Conservation (phyloP, 2,329 filamentous ascomycete species). For the Neopestalotiopsis sp. region DNA sequence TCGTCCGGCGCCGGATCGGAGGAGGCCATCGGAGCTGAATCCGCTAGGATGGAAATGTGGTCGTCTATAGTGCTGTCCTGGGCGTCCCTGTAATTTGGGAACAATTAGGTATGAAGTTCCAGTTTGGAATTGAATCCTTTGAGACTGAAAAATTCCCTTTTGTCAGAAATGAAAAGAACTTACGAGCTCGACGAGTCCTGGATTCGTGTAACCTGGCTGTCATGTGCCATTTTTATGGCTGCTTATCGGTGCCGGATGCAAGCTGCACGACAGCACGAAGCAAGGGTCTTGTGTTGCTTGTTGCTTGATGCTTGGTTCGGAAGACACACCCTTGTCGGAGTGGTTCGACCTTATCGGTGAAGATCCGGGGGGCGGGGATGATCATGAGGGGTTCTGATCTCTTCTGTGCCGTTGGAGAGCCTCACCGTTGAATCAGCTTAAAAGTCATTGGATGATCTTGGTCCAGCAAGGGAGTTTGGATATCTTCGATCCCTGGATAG, state of each 20-base stretch:
- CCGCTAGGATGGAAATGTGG: background rate
- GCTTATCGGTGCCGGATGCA: background rate
- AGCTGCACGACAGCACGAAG: background rate
- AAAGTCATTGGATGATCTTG: background rate
- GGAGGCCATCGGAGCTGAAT: background rate
- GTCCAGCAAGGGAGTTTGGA: background rate
- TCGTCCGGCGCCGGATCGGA: conserved; percentile 10
- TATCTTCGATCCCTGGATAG: background rate
- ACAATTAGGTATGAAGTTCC: background rate
- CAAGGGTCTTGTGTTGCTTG: background rate
- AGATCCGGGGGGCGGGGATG: background rate
- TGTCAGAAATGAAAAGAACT: background rate
- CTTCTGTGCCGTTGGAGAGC: background rate
- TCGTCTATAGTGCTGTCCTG: background rate
- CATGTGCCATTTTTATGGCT: conserved; percentile 14
- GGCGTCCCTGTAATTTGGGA: background rate
- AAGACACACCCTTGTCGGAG: background rate
- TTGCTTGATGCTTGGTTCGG: background rate
- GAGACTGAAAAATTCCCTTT: background rate
- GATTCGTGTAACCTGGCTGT: conserved; percentile 6
- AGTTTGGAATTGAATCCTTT: background rate
- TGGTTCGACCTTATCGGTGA: conserved; percentile 2
- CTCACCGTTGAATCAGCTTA: background rate
- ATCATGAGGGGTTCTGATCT: conserved; percentile 7
- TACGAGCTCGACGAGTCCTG: background rate